Evolutionary conservation across 495 filamentous ascomycete genomes (phyloP).

Genomic region (Lepraria neglecta): DNA sequence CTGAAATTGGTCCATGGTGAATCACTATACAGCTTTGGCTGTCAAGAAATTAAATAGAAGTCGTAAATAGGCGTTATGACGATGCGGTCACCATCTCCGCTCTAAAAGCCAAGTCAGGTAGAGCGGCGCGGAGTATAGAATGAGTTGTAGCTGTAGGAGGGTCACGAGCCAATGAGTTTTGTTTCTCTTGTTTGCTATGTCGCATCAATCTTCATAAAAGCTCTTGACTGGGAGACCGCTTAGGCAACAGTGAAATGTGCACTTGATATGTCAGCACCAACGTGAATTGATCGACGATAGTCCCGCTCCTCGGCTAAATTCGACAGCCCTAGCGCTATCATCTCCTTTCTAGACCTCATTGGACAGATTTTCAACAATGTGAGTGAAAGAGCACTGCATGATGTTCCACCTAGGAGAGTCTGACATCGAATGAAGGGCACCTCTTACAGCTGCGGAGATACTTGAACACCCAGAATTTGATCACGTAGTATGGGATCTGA

Average conservation of each 20-base stretch:
- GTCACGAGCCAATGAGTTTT: not conserved
- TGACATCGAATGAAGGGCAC: slow-evolving; percentile 22
- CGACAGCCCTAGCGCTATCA: not conserved
- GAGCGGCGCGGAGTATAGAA: not conserved
- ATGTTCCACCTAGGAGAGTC: not conserved
- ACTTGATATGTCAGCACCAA: slow-evolving; percentile 3
- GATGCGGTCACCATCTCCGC: not conserved
- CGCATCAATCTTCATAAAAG: not conserved
- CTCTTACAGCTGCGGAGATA: slow-evolving; percentile 42
- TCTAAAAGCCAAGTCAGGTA: not conserved
- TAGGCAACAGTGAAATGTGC: slow-evolving; percentile 3
- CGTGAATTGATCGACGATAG: slow-evolving; percentile 1
- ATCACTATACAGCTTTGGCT: not conserved
- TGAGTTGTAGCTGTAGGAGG: not conserved
- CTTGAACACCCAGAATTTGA: slow-evolving; percentile 45
- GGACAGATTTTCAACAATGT: not conserved
- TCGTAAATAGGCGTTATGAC: not conserved
- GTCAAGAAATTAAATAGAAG: not conserved
- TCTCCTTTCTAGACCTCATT: not conserved
- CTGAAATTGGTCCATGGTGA: slow-evolving; percentile 13
- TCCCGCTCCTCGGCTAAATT: not conserved
- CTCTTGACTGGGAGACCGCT: not conserved
- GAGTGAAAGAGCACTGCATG: not conserved
- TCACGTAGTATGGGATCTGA: slow-evolving; percentile 56
- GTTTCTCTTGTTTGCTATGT: not conserved